Evolutionary conservation across 2,329 filamentous ascomycete species (phyloP), one percentile per base, ranked within the genome.

Genomic region (Tolypocladium capitatum): DNA sequence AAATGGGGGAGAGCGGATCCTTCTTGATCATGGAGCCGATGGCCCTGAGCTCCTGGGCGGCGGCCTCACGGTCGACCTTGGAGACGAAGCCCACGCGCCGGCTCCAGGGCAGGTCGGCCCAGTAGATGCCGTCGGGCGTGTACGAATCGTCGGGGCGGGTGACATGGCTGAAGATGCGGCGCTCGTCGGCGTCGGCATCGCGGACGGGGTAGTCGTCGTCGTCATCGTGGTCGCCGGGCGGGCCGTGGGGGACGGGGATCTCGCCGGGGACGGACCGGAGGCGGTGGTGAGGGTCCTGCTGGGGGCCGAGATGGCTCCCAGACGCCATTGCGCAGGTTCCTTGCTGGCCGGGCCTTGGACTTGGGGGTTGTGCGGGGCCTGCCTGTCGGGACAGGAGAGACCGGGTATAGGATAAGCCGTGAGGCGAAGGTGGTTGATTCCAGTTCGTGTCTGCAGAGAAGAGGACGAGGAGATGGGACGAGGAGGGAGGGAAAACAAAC

Each of bases 61-160:
- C 72, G 65, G 94, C 90, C 41, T 72, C 69, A 50, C 71, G 72
- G 65, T 96, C 84, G 63, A 89, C 81, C 49, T 78, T 75, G 63
- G 70, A 73, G 60, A 95, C 83, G 61, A 97, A 97, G 53, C 73
- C 72, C 59, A 86, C 63, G 52, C 86, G 82, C 70, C 91, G 68
- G 51, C 65, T 57, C 45, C 88, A 60, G 20, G 83, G 81, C 57
- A 97, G 72, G 62, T 96, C 91, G 32, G 90, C 91, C 90, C 90
- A 97, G 76, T 97, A 97, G 55, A 80, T 76, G 51, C 91, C 91
- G 20, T 90, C 79, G 48, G 76, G 68, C 48, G 84, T 86, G 69
- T 91, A 96, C 53, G 81, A 84, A 69, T 97, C 91, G 60, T 94
- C 86, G 2, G 91, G 91, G 48, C 86, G 84, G 48, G 94, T 84